Base-by-base conservation (phyloP, 2,329 filamentous ascomycete genomes). In the Myrmaecium sp. region DNA sequence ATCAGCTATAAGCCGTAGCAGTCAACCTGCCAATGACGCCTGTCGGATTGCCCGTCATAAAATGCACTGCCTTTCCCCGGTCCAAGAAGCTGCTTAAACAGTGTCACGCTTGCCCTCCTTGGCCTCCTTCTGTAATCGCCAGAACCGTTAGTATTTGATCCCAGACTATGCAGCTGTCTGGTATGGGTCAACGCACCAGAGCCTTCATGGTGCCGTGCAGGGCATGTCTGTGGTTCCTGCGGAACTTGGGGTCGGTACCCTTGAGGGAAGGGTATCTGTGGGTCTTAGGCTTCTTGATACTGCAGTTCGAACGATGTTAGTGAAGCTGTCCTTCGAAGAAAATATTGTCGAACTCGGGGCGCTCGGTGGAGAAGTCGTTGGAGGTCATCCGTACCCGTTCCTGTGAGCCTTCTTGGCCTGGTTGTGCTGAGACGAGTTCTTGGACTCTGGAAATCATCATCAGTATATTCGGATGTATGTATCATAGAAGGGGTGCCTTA, bases 261-360 rank as follows among this genome's bases (percentile, higher is more conserved):
- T 94, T 94, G 54, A 98, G 77, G 49, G 86, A 95, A 43, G 89
- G 89, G 69, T 98, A 98, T 69, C 89, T 74, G 64, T 84, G 74
- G 57, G 89, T 95, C 75, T 93, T 94, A 43, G 89, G 89, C 79
- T 94, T 95, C 79, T 95, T 95, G 74, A 98, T 98, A 67, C 86
- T 94, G 58, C 24, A 32, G 18, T 31, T 23, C 29, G 28, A 28
- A 35, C 19, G 29, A 27, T 19, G 30, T 28, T 17, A 29, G 21
- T 14, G 10, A 12, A 23, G 21, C 9, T 17, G 21, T 25, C 9
- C 22, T 13, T 27, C 27, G 21, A 23, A 23, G 10, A 21, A 11
- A 26, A 23, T 20, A 8, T 23, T 9, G 18, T 17, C 7, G 25
- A 8, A 17, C 9, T 6, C 10, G 15, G 24, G 19, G 20, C 13